Evolutionary conservation across 1,284 basidiomycete species (phyloP).

Genomic region (Apiotrichum veenhuisii): DNA sequence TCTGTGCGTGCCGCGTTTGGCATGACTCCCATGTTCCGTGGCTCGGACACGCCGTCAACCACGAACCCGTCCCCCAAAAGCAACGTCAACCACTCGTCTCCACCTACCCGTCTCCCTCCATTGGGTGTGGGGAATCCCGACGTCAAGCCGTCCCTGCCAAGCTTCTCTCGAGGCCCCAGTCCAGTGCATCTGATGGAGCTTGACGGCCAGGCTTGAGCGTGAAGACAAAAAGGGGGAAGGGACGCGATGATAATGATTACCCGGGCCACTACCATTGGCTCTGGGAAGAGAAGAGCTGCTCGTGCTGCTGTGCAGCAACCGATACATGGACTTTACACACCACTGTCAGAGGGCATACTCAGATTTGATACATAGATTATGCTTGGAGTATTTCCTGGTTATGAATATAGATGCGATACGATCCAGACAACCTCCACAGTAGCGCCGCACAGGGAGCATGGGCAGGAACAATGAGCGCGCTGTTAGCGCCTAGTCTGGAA

Average conservation of each 20-base stretch:
- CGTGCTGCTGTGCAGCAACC: background rate
- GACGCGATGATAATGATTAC: background rate
- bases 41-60: slow-evolving; percentile 15
- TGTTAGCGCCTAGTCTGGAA: no score
- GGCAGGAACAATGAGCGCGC: no score
- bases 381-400: slow-evolving; percentile 6
- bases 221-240: background rate
- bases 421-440: no score
- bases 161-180: slow-evolving; percentile 17
- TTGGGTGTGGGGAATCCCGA: slow-evolving; percentile 25
- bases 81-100: slow-evolving; percentile 23
- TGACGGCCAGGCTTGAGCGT: slow-evolving; percentile 20
- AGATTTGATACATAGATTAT: slow-evolving; percentile 9
- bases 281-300: background rate
- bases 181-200: slow-evolving; percentile 25
- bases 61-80: slow-evolving; percentile 28
- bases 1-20: slow-evolving; percentile 76
- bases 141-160: slow-evolving; percentile 18
- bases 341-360: background rate
- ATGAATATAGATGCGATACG: slow-evolving; percentile 12
- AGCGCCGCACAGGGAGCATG: background rate
- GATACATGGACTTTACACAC: background rate
- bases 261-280: background rate
- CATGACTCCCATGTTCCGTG: slow-evolving; percentile 74
- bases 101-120: slow-evolving; percentile 34